Evolutionary conservation across 371 early-diverging fungal genomes (phyloP).

Genomic region (Dichotomocladium elegans): DNA sequence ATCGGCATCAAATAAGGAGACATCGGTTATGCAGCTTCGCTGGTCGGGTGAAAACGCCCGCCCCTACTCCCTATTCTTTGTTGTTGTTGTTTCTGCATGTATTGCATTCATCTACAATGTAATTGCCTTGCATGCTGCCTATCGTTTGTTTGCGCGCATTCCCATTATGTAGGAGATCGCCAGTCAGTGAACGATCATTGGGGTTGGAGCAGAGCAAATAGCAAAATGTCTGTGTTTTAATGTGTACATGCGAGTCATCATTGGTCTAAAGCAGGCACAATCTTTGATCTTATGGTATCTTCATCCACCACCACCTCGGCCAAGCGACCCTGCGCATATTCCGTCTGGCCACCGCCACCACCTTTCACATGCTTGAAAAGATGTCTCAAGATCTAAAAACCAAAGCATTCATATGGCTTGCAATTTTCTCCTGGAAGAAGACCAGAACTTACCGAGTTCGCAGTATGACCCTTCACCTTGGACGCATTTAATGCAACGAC

Average conservation of each 20-base stretch:
- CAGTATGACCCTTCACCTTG: constrained; percentile 39
- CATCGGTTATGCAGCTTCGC: too few relatives aligned
- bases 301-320: constrained; percentile 15
- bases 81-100: background rate
- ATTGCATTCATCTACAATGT: background rate
- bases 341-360: constrained; percentile 46
- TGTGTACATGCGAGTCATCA: too few relatives aligned
- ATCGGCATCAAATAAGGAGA: too few relatives aligned
- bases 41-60: too few relatives aligned
- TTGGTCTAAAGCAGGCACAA: constrained; percentile 27
- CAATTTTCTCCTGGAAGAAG: background rate
- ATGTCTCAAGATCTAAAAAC: constrained; percentile 35
- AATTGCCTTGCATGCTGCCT: background rate
- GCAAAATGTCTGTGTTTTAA: background rate
- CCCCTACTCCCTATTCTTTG: too few relatives aligned
- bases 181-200: too few relatives aligned
- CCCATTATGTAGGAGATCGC: background rate
- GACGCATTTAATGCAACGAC: constrained; percentile 45
- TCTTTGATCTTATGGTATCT: constrained; percentile 18
- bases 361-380: constrained; percentile 39
- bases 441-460: constrained; percentile 35
- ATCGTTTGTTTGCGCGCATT: background rate
- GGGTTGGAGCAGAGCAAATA: background rate
- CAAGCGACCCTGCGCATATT: constrained; percentile 42
- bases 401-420: background rate